Evolutionary conservation across 148 eudicot species (phyloP).

Genomic region (Dysphania ambrosioides): DNA sequence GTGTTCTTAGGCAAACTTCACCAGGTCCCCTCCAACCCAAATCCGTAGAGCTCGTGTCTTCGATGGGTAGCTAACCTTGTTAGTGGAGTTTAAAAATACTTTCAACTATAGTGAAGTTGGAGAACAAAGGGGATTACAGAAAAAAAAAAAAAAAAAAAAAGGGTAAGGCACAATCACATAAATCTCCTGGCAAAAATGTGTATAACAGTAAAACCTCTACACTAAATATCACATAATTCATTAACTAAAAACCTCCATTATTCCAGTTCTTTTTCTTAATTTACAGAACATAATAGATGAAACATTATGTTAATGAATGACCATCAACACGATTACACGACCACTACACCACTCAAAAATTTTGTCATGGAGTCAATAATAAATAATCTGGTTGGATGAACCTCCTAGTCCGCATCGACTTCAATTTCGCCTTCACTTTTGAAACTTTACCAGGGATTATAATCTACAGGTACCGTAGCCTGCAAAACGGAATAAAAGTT

Average conservation of each 20-base stretch:
- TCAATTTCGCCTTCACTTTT: not conserved
- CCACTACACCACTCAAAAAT: conserved; percentile 12
- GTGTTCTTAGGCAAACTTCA: too few species aligned
- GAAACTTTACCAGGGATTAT: conserved; percentile 10
- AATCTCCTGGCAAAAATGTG: too few species aligned
- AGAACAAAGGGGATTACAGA: too few species aligned
- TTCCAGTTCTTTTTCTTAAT: not conserved
- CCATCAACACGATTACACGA: conserved; percentile 13
- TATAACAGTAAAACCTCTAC: not conserved
- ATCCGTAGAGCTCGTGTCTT: too few species aligned
- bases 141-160: too few species aligned
- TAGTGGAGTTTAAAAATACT: too few species aligned
- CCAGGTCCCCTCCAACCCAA: too few species aligned
- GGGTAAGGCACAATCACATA: too few species aligned
- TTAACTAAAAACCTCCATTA: conserved; percentile 4
- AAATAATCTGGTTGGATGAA: conserved; percentile 15
- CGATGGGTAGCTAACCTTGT: too few species aligned
- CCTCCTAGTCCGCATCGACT: conserved; percentile 17
- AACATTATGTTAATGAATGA: conserved; percentile 8
- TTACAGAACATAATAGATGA: conserved; percentile 1
- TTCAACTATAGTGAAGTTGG: too few species aligned
- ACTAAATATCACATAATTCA: conserved; percentile 1
- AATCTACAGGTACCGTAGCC: conserved; percentile 33
- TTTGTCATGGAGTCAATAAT: conserved; percentile 13
- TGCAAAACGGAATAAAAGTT: conserved; percentile 6